phyloP scores from a whole-genome alignment of 164 flowering plant species.

The Piper betle region DNA sequence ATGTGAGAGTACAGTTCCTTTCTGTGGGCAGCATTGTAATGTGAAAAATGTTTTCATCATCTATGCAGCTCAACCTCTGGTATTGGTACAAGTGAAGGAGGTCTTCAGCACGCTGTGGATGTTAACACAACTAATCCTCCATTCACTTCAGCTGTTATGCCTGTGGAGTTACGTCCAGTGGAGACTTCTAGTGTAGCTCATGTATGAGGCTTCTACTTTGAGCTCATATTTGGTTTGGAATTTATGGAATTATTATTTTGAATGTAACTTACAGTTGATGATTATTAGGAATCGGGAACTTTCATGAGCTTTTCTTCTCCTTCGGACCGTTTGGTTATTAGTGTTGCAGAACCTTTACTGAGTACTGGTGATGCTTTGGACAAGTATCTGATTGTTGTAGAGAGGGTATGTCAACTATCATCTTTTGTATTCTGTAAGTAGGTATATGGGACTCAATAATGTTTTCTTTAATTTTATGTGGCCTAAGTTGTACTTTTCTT shows the following conservation, averaged over 20 bases:
- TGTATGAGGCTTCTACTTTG: conserved; percentile 16
- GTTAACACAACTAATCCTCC: conserved; percentile 25
- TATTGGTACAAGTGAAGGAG: conserved; percentile 34
- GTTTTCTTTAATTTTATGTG: neutral
- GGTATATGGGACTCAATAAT: neutral
- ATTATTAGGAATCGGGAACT: conserved; percentile 42
- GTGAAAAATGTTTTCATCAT: neutral
- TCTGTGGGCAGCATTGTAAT: too few relatives aligned
- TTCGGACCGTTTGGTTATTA: conserved; percentile 43
- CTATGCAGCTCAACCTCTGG: conserved; percentile 26
- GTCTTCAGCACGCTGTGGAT: conserved; percentile 28
- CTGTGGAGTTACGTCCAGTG: conserved; percentile 32
- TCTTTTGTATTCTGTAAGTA: neutral
- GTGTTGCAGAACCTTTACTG: conserved; percentile 45
- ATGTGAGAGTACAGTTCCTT: neutral
- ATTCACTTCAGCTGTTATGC: conserved; percentile 30
- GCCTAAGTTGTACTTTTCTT: neutral
- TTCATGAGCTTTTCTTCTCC: conserved; percentile 29
- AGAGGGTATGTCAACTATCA: conserved; percentile 38
- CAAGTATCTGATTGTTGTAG: conserved; percentile 58
- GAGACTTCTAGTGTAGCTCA: conserved; percentile 36
- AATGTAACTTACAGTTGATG: neutral
- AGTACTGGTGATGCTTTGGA: conserved; percentile 82
- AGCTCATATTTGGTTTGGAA: neutral
- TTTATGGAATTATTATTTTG: too few relatives aligned